Evolutionary conservation across 2,329 filamentous ascomycete species (phyloP), one percentile per base, ranked within the genome.

Genomic region (Clarireedia homoeocarpa): DNA sequence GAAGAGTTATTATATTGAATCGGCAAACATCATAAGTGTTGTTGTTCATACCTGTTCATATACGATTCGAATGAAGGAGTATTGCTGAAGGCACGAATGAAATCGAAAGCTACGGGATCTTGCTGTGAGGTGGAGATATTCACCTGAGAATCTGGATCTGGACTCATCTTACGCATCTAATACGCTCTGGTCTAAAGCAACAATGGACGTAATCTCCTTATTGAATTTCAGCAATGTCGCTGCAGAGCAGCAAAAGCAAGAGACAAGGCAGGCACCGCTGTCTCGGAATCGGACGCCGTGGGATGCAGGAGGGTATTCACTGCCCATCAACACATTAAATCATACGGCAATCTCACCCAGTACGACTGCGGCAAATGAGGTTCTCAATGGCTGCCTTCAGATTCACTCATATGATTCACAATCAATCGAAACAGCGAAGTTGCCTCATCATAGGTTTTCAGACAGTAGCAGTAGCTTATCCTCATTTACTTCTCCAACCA

Each of bases 231-330:
- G 61, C 51, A 59, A 63, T 17, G 42, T 56, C 55, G 63, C 65
- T 62, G 62, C 58, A 61, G 66, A 63, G 55, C 66, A 66, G 61
- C 63, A 63, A 50, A 57, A 57, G 48, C 42, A 23, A 34, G 55
- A 58, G 15, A 58, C 55, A 23, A 47, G 54, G 45, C 59, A 57
- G 17, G 61, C 53, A 38, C 56, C 55, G 9, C 61, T 59, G 15
- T 57, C 61, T n/a, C 58, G 64, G 39, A 70, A 61, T 60, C 62
- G 68, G 49, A 70, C 66, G 9, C 68, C 68, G 44, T 70, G 69
- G 68, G 68, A 71, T 58, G 68, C 68, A 20, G 68, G 66, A 53
- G 69, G 69, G 44, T 71, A 71, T 62, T 65, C 69, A 57, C 58
- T 71, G 45, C 69, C 67, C 6, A 62, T 70, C 34, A 66, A 67